Base-by-base conservation (phyloP, 495 filamentous ascomycete species). In the Echria macrotheca region DNA sequence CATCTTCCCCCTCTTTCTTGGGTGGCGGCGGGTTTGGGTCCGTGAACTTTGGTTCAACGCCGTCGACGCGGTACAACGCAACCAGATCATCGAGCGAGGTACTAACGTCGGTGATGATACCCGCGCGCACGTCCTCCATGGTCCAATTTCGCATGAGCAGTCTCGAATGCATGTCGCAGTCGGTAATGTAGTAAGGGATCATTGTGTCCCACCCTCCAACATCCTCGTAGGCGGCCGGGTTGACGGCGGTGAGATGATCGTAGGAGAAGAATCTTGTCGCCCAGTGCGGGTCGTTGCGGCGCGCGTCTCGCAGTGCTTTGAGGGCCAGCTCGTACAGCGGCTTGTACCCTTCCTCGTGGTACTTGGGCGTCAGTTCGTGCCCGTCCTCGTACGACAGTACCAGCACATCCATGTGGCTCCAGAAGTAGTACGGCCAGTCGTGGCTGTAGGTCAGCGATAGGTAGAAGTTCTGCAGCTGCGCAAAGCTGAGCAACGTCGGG, bases 401-500 rank as follows among this genome's bases (percentile, higher is more conserved):
- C 1, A 77, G 58, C 10, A 79, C 67, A 42, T 83, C 79, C 69
- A 79, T 76, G 47, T 80, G 77, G 25, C 61, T 65, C 69, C 76
- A 82, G 62, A 78, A 82, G 59, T 76, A 82, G 58, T 77, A 69
- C 3, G 65, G 59, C 73, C 73, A 79, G 0, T 80, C 65, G 47
- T 79, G 67, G 10, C 76, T 53, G 57, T 74, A 82, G 58, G 79
- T 80, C 0, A 79, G 53, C 7, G 63, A 58, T 12, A 79, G 66
- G 54, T 70, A 79, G 54, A 77, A 82, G 56, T 83, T 83, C 51
- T 83, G 78, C 24, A 82, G 64, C 51, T 84, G 80, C 14, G 80
- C 75, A 44, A 82, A 84, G 40, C 59, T 76, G 28, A 83, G 59
- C 14, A 83, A 66, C 5, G 74, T 76, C 0, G 80, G 79, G 2